phyloP scores from a whole-genome alignment of 2,329 filamentous ascomycete species.

The Aspergillus sp. region DNA sequence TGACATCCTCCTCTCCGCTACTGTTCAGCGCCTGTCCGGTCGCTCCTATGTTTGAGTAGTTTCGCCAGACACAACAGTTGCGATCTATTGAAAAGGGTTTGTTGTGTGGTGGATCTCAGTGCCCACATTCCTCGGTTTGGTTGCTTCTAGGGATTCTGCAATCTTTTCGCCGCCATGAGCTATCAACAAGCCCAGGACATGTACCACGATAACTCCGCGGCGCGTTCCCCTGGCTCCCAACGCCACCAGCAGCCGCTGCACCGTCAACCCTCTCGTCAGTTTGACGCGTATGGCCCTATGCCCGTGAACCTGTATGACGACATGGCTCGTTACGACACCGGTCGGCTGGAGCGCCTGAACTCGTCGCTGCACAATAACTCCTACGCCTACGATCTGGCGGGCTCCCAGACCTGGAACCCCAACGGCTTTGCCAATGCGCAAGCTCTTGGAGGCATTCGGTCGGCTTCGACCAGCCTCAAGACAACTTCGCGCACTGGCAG shows the following conservation, averaged over 20 bases:
- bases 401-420: slow-evolving; percentile 79
- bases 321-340: slow-evolving; percentile 59
- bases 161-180: slow-evolving; percentile 33
- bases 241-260: slow-evolving; percentile 67
- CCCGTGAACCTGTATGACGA: slow-evolving; percentile 73
- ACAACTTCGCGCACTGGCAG: slow-evolving; percentile 55
- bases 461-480: slow-evolving; percentile 59
- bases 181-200: slow-evolving; percentile 46
- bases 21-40: slow-evolving; percentile 18
- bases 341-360: slow-evolving; percentile 58
- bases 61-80: slow-evolving; percentile 19
- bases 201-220: slow-evolving; percentile 72
- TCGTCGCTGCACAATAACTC: slow-evolving; percentile 59
- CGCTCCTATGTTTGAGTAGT: slow-evolving; percentile 39
- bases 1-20: slow-evolving; percentile 1
- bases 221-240: slow-evolving; percentile 74
- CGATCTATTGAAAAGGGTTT: slow-evolving; percentile 25
- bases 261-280: slow-evolving; percentile 74
- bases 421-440: slow-evolving; percentile 68
- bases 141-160: slow-evolving; percentile 27
- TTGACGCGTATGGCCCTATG: slow-evolving; percentile 71
- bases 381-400: slow-evolving; percentile 69
- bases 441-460: slow-evolving; percentile 64
- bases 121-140: slow-evolving; percentile 35
- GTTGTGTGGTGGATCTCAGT: slow-evolving; percentile 33